A percentile compares a stretch with the other conserved stretches of the same genome.
Evolutionary conservation across 805 yeast genomes (phyloP).

Genomic region (Candida stauntonica): DNA sequence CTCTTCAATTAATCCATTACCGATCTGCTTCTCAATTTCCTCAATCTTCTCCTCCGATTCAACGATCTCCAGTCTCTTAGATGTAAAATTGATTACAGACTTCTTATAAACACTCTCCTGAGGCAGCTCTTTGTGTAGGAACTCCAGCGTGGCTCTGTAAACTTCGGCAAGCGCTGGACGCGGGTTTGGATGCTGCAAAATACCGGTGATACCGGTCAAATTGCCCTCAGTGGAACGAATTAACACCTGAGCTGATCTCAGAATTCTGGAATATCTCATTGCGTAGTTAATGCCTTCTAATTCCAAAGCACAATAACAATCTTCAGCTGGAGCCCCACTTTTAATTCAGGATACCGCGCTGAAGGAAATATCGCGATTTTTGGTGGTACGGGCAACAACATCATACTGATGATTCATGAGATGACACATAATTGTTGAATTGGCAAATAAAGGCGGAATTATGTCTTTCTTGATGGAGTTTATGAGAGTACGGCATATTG

Average conservation of each 20-base stretch:
- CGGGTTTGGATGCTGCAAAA: slow-evolving; percentile 78
- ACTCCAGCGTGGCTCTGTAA: slow-evolving; percentile 63
- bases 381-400: too few relatives aligned
- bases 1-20: slow-evolving; percentile 83
- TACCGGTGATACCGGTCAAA: slow-evolving; percentile 80
- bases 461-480: too few relatives aligned
- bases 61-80: slow-evolving; percentile 62
- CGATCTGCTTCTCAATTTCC: slow-evolving; percentile 68
- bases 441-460: too few relatives aligned
- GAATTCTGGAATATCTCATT: slow-evolving; percentile 33
- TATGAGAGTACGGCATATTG: too few relatives aligned
- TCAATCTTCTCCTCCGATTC: slow-evolving; percentile 56
- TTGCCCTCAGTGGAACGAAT: slow-evolving; percentile 57
- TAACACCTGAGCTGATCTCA: slow-evolving; percentile 42
- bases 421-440: too few relatives aligned
- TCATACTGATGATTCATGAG: too few relatives aligned
- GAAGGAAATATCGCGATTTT: too few relatives aligned
- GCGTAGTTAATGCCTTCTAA: too few relatives aligned
- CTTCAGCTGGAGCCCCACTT: too few relatives aligned
- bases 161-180: slow-evolving; percentile 70
- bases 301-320: too few relatives aligned
- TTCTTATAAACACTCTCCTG: slow-evolving; percentile 69
- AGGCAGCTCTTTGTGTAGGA: slow-evolving; percentile 61
- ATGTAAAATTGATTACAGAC: slow-evolving; percentile 67
- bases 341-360: too few relatives aligned